phyloP scores from a whole-genome alignment of 139 green algal genomes.

The Microglena sp. region DNA sequence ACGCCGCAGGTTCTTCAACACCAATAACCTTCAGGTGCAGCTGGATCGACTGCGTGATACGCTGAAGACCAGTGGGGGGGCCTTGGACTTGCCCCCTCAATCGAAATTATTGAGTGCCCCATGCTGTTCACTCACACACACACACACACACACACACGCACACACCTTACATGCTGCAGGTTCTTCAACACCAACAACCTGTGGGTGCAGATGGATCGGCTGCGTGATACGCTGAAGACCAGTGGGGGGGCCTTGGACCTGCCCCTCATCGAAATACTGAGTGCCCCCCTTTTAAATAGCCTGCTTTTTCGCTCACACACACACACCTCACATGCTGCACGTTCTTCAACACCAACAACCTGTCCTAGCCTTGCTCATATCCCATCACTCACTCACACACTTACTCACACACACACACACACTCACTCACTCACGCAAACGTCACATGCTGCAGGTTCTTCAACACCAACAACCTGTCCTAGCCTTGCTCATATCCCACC shows the following conservation, averaged over 20 bases:
- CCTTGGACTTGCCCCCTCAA: neutral
- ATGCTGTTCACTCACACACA: too few species aligned
- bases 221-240: constrained; percentile 2
- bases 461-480: constrained; percentile 98
- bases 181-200: constrained; percentile 98
- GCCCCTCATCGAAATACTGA: constrained; percentile 7
- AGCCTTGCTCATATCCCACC: too few species aligned
- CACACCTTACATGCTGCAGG: too few species aligned
- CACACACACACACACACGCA: constrained; percentile 86
- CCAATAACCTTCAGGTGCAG: constrained; percentile 82
- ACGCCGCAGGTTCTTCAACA: constrained; percentile 95
- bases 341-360: constrained; percentile 92
- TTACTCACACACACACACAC: too few species aligned
- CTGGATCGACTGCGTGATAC: constrained; percentile 11
- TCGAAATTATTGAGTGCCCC: constrained; percentile 7
- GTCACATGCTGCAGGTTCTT: constrained; percentile 81
- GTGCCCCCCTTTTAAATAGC: too few species aligned
- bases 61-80: neutral
- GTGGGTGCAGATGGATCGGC: constrained; percentile 36
- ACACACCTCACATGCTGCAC: too few species aligned
- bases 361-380: neutral
- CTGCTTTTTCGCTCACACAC: constrained; percentile 86
- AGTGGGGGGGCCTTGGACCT: neutral
- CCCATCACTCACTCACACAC: too few species aligned
- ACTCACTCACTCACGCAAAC: too few species aligned